phyloP scores from a whole-genome alignment of 306 rosid species.

The Fragaria ananassa region DNA sequence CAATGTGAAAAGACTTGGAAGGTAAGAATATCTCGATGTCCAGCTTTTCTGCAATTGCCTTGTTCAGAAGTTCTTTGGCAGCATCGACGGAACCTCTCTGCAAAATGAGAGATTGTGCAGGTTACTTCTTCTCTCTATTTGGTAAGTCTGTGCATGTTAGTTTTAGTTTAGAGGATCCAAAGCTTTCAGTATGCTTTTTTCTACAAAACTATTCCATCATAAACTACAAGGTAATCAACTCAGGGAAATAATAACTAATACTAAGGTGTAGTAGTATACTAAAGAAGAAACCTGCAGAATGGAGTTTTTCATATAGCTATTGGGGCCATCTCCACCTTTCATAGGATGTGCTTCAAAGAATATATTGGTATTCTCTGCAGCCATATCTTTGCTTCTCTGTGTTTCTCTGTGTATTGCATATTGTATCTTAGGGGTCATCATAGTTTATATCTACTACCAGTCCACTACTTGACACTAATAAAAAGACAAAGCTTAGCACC shows the following conservation, averaged over 20 bases:
- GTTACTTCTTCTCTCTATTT: slow-evolving; percentile 14
- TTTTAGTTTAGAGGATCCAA: not conserved
- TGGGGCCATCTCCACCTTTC: slow-evolving; percentile 44
- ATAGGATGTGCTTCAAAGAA: slow-evolving; percentile 21
- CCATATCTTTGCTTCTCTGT: not conserved
- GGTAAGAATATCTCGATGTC: not conserved
- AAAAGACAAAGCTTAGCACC: not conserved
- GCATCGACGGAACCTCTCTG: not conserved
- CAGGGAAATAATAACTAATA: not conserved
- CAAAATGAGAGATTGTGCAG: not conserved
- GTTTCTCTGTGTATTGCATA: not conserved
- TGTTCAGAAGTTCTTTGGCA: slow-evolving; percentile 2
- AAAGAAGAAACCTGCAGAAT: slow-evolving; percentile 14
- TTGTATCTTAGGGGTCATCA: not conserved
- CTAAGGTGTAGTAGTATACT: not conserved
- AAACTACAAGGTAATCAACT: not conserved
- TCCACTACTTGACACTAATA: not conserved
- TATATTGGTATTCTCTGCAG: not conserved
- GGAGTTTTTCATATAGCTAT: slow-evolving; percentile 38
- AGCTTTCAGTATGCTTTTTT: not conserved
- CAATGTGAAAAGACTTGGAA: not conserved
- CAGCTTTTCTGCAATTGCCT: not conserved
- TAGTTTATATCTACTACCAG: not conserved
- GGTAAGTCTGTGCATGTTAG: not conserved
- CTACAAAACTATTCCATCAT: not conserved